Conservation (phyloP, 148 eudicot species). For the Suaeda aralocaspica region DNA sequence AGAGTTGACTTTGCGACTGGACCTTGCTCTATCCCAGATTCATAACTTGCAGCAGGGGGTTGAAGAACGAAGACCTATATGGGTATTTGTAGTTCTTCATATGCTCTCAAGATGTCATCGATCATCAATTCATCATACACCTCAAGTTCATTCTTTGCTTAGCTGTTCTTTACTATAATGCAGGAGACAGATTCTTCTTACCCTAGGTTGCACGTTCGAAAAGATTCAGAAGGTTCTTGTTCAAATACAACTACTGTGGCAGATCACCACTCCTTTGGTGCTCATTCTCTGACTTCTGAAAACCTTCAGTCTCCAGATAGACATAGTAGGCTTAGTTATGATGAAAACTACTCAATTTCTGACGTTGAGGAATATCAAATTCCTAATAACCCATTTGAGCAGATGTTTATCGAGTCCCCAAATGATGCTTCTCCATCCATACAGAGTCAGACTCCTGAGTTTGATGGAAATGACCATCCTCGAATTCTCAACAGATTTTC, state of each 20-base stretch:
- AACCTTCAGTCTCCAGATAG: conserved; percentile 42
- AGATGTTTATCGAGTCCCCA: conserved; percentile 28
- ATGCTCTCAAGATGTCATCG: background rate
- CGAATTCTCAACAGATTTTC: conserved; percentile 5
- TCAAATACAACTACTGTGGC: conserved; percentile 35
- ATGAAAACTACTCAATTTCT: conserved; percentile 47
- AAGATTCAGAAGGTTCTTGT: conserved; percentile 39
- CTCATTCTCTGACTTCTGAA: conserved; percentile 35
- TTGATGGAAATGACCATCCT: conserved; percentile 10
- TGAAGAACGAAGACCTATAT: conserved; percentile 43
- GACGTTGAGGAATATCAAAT: conserved; percentile 44
- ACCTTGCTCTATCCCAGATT: conserved; percentile 70
- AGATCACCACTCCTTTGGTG: conserved; percentile 36
- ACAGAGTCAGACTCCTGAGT: conserved; percentile 17
- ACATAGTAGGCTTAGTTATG: conserved; percentile 58
- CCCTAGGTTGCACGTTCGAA: conserved; percentile 50
- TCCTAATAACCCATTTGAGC: conserved; percentile 32
- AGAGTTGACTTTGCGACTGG: conserved; percentile 67
- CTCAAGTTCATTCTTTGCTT: conserved; percentile 12
- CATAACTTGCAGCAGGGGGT: conserved; percentile 50
- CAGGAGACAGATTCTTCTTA: conserved; percentile 39
- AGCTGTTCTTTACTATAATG: conserved; percentile 35
- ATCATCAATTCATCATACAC: too few species aligned
- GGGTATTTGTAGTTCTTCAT: conserved; percentile 31
- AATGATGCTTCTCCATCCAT: conserved; percentile 27